These are phyloP conservation scores for Hibiscus syriacus DNA, from an alignment of 345 rosid genomes.

Conservation along the genomic window DNA sequence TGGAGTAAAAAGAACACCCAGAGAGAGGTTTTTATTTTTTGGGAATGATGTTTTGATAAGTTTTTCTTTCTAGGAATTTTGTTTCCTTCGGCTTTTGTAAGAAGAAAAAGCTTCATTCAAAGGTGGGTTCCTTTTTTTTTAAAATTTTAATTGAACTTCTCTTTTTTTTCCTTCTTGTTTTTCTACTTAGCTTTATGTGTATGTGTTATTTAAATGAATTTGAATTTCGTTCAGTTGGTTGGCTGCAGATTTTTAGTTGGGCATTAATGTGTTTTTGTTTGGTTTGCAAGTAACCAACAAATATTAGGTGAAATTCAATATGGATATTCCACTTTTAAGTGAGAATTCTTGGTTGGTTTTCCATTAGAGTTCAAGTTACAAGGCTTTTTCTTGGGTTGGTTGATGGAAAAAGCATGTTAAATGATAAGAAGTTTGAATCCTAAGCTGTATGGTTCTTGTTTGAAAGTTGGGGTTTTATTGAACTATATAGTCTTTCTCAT, in stretches of 20 bases:
- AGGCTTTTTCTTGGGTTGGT: slow-evolving; percentile 1
- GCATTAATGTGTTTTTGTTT: neutral
- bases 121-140: slow-evolving; percentile 14
- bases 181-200: neutral
- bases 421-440: neutral
- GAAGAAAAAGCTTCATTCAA: slow-evolving; percentile 8
- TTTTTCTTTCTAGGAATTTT: slow-evolving; percentile 10
- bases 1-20: neutral
- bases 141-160: neutral
- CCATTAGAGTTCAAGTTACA: neutral
- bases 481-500: neutral
- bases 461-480: neutral
- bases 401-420: neutral
- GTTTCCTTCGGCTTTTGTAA: neutral
- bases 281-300: slow-evolving; percentile 7
- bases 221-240: slow-evolving; percentile 19
- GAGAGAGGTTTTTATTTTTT: neutral
- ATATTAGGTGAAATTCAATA: neutral
- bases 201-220: slow-evolving; percentile 9
- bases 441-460: neutral
- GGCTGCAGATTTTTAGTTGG: slow-evolving; percentile 3
- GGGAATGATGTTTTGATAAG: neutral
- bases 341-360: neutral
- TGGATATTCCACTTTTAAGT: neutral
- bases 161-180: neutral